A percentile compares a stretch with the other conserved stretches of the same genome.
Evolutionary conservation across 2,329 filamentous ascomycete genomes (phyloP).

Genomic region (Emericellopsis atlantica): DNA sequence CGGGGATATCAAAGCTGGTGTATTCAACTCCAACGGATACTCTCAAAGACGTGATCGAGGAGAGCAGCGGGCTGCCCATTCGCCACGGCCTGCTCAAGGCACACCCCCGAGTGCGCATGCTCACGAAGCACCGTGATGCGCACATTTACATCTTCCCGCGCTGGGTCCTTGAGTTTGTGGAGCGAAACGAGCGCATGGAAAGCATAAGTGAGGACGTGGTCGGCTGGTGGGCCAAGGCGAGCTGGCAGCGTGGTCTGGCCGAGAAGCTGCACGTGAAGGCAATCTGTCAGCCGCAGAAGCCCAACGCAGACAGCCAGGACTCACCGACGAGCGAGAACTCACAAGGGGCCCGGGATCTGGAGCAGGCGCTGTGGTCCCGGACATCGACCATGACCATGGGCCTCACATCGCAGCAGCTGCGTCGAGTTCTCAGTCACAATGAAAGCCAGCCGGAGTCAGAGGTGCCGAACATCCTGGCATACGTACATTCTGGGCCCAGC

Average conservation of each 20-base stretch:
- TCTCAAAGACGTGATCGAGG: slow-evolving; percentile 69
- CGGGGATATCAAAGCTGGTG: slow-evolving; percentile 65
- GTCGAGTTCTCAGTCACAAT: background rate
- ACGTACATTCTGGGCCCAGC: slow-evolving; percentile 54
- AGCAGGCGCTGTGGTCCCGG: background rate
- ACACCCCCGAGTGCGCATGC: slow-evolving; percentile 66
- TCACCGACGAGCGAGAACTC: slow-evolving; percentile 9
- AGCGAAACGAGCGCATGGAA: slow-evolving; percentile 68
- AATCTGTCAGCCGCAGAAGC: slow-evolving; percentile 30
- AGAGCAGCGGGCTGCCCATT: slow-evolving; percentile 59
- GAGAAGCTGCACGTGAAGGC: slow-evolving; percentile 64
- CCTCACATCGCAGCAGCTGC: background rate
- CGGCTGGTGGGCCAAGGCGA: slow-evolving; percentile 90
- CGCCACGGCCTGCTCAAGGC: slow-evolving; percentile 64
- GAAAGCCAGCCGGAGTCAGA: slow-evolving; percentile 10
- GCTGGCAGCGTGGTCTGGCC: slow-evolving; percentile 73
- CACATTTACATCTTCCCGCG: slow-evolving; percentile 91
- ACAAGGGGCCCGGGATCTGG: background rate
- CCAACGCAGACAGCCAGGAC: slow-evolving; percentile 9
- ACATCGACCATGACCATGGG: background rate
- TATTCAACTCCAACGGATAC: slow-evolving; percentile 82
- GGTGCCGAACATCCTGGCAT: slow-evolving; percentile 67
- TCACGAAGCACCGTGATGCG: slow-evolving; percentile 76
- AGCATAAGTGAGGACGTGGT: slow-evolving; percentile 85
- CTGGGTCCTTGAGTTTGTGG: slow-evolving; percentile 80